Evolutionary conservation across 2,329 filamentous ascomycete genomes (phyloP).

Genomic region (Penicillium frequentans): DNA sequence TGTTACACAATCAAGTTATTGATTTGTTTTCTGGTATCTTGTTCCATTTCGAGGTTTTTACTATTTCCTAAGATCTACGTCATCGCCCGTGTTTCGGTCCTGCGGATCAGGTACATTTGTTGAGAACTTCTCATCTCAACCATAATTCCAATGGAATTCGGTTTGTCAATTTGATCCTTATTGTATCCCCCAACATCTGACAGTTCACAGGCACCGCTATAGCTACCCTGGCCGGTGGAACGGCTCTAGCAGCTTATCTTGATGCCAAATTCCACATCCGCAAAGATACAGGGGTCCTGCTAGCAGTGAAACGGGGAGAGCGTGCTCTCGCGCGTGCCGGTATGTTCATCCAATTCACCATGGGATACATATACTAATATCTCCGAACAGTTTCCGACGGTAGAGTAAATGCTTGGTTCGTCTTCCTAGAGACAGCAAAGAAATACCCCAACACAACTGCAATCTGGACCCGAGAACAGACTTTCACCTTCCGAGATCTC

Average conservation of each 20-base stretch:
- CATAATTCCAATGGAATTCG: neutral
- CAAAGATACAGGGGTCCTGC: slow-evolving; percentile 59
- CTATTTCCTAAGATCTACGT: neutral
- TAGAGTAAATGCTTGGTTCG: slow-evolving; percentile 65
- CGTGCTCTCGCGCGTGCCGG: slow-evolving; percentile 52
- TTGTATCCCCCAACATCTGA: neutral
- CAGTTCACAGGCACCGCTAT: slow-evolving; percentile 21
- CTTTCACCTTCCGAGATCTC: slow-evolving; percentile 60
- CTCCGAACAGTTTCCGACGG: slow-evolving; percentile 15
- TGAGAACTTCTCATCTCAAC: neutral
- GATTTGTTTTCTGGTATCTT: no score
- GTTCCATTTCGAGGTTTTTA: neutral
- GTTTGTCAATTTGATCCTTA: neutral
- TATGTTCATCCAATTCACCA: slow-evolving; percentile 26
- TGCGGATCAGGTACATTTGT: neutral
- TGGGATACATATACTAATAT: slow-evolving; percentile 27
- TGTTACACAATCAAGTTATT: no score
- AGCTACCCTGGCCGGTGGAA: slow-evolving; percentile 26
- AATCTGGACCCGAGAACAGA: slow-evolving; percentile 66
- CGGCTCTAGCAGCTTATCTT: slow-evolving; percentile 34
- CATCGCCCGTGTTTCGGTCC: neutral
- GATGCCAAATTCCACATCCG: slow-evolving; percentile 68
- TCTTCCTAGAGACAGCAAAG: slow-evolving; percentile 59
- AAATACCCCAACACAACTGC: slow-evolving; percentile 55
- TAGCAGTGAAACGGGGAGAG: slow-evolving; percentile 42